Conservation (phyloP, 2,329 filamentous ascomycete species). For the Ustilaginoidea virens region DNA sequence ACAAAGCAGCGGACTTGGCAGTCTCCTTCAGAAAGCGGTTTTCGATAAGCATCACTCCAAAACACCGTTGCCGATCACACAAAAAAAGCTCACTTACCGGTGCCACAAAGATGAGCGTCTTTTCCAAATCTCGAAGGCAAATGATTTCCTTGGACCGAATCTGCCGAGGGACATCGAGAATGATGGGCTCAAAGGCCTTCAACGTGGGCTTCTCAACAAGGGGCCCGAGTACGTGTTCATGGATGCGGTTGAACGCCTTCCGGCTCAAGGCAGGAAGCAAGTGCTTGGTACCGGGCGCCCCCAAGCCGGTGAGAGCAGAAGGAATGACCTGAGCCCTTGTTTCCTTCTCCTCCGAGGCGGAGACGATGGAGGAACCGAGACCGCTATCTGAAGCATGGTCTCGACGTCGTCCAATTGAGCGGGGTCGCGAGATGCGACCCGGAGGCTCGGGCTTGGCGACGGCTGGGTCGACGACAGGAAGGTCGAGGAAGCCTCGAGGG, state of each 20-base stretch:
- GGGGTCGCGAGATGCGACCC: conserved; percentile 36
- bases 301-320: conserved; percentile 47
- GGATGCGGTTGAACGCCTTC: conserved; percentile 61
- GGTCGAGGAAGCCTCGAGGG: conserved; percentile 42
- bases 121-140: conserved; percentile 86
- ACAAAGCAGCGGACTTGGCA: conserved; percentile 53
- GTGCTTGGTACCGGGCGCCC: conserved; percentile 29
- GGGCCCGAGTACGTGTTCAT: conserved; percentile 63
- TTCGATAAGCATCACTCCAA: conserved; percentile 54
- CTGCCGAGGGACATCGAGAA: conserved; percentile 62
- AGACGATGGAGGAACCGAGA: conserved; percentile 66
- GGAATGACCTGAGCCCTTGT: conserved; percentile 20
- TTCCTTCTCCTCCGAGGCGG: conserved; percentile 16
- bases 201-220: conserved; percentile 58
- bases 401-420: conserved; percentile 38
- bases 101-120: conserved; percentile 79
- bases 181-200: conserved; percentile 66
- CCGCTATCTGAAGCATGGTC: conserved; percentile 76
- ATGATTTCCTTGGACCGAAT: conserved; percentile 76
- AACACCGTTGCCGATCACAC: conserved; percentile 36
- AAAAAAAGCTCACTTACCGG: conserved; percentile 71
- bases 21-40: conserved; percentile 62
- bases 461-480: conserved; percentile 34
- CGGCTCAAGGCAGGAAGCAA: conserved; percentile 47
- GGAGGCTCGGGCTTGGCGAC: conserved; percentile 28